A percentile compares a stretch with the other conserved stretches of the same genome.
These are phyloP conservation scores for Neodidymelliopsis sp. DNA, from an alignment of 2,329 filamentous ascomycete species.

Conservation along the genomic window DNA sequence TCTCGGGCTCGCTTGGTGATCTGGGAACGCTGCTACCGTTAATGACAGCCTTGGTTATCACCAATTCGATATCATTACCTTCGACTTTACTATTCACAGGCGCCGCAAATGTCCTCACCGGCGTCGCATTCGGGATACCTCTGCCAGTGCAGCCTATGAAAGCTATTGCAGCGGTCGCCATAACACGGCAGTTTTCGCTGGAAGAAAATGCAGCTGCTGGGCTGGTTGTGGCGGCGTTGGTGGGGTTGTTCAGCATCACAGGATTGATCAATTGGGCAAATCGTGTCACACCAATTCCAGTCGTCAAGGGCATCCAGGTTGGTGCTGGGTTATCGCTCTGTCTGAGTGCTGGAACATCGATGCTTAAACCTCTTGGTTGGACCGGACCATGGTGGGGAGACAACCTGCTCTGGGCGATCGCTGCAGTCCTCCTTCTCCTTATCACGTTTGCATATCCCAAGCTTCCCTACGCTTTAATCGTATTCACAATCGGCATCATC, in stretches of 20 bases:
- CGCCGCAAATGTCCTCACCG: conserved; percentile 84
- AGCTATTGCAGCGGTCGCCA: conserved; percentile 91
- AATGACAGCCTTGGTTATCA: conserved; percentile 82
- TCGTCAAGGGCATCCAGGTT: conserved; percentile 94
- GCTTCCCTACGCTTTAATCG: conserved; percentile 79
- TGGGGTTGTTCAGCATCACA: conserved; percentile 79
- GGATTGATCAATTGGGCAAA: conserved; percentile 80
- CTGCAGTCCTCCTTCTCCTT: conserved; percentile 75
- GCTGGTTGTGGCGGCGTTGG: conserved; percentile 75
- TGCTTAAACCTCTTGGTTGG: conserved; percentile 76
- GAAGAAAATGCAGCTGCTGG: conserved; percentile 83
- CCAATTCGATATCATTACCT: conserved; percentile 79
- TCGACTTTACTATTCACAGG: conserved; percentile 90
- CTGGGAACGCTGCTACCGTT: conserved; percentile 89
- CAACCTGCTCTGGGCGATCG: conserved; percentile 79
- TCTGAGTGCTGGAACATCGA: conserved; percentile 72
- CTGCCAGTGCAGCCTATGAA: conserved; percentile 90
- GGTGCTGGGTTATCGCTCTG: conserved; percentile 87
- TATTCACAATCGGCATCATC: conserved; percentile 73
- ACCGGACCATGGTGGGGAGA: conserved; percentile 70
- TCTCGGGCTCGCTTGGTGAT: conserved; percentile 89
- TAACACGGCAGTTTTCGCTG: conserved; percentile 70
- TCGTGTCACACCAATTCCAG: conserved; percentile 78
- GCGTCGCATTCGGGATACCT: conserved; percentile 83
- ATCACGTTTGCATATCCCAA: conserved; percentile 68